A percentile compares a stretch with the other conserved stretches of the same genome.
Conservation (phyloP, 177 flowering plant species). For the Tripterygium wilfordii region DNA sequence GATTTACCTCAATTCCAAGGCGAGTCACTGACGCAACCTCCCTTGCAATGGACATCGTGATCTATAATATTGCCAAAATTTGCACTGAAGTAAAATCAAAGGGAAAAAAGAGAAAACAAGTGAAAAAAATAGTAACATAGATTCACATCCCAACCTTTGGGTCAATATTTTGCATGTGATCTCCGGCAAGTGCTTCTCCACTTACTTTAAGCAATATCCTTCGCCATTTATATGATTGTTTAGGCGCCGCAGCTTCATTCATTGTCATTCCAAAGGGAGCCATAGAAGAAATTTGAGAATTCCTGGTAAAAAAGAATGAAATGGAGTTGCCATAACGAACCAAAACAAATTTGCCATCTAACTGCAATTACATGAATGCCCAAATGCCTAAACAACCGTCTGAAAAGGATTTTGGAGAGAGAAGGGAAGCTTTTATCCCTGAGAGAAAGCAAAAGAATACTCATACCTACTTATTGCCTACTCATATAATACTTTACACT, state of each 20-base stretch:
- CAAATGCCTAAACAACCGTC: background rate
- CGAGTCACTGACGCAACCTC: conserved; percentile 95
- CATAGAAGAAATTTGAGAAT: conserved; percentile 34
- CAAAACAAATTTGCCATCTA: background rate
- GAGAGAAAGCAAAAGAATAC: no score
- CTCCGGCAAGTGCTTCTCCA: conserved; percentile 98
- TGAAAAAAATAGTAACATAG: background rate
- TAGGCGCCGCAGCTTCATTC: conserved; percentile 40
- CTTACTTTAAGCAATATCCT: conserved; percentile 98
- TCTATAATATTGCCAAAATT: conserved; percentile 23
- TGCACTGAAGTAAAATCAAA: background rate
- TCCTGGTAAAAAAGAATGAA: conserved; percentile 29
- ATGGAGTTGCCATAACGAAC: background rate
- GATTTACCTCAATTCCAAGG: conserved; percentile 79
- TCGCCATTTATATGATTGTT: conserved; percentile 63
- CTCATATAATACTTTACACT: no score
- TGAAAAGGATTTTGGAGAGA: no score
- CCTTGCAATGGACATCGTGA: conserved; percentile 95
- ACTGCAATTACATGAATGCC: no score
- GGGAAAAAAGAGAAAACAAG: conserved; percentile 1
- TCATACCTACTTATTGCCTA: no score
- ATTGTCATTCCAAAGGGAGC: conserved; percentile 41
- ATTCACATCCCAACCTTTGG: conserved; percentile 61
- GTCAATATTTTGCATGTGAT: conserved; percentile 79
- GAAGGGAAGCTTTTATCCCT: no score